Conservation (phyloP, 208 protist species). For the Endotrypanum monterogeii region DNA sequence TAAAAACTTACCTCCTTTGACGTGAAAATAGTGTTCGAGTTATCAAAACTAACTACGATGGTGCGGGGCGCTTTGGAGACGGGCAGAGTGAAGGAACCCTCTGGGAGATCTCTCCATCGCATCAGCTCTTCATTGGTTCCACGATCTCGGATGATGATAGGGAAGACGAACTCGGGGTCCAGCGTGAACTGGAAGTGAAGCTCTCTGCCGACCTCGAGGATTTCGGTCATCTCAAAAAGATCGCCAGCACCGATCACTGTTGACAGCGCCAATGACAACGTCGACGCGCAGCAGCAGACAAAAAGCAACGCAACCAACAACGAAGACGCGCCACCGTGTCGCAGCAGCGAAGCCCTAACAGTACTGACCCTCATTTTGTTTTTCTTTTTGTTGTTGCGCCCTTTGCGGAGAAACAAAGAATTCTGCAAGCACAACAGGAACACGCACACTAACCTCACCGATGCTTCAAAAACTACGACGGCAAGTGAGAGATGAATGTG, state of each 20-base stretch:
- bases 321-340: neutral
- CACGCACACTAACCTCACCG: no score
- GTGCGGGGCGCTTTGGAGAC: conserved; percentile 13
- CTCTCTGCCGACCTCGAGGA: conserved; percentile 24
- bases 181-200: conserved; percentile 62
- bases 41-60: conserved; percentile 57
- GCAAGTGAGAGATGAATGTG: no score
- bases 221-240: conserved; percentile 39
- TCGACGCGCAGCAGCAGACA: neutral
- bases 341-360: neutral
- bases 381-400: no score
- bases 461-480: no score
- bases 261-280: conserved; percentile 21
- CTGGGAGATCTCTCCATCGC: conserved; percentile 22
- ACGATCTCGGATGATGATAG: conserved; percentile 31
- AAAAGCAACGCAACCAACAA: conserved; percentile 5
- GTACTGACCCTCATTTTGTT: neutral
- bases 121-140: conserved; percentile 19
- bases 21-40: conserved; percentile 44
- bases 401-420: neutral
- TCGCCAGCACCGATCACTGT: conserved; percentile 33
- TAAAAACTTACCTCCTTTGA: conserved; percentile 46
- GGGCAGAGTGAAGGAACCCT: conserved; percentile 41
- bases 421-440: neutral
- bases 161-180: conserved; percentile 26